These are phyloP conservation scores for Spergularia azorica DNA, from an alignment of 179 eudicot genomes.

Conservation along the genomic window DNA sequence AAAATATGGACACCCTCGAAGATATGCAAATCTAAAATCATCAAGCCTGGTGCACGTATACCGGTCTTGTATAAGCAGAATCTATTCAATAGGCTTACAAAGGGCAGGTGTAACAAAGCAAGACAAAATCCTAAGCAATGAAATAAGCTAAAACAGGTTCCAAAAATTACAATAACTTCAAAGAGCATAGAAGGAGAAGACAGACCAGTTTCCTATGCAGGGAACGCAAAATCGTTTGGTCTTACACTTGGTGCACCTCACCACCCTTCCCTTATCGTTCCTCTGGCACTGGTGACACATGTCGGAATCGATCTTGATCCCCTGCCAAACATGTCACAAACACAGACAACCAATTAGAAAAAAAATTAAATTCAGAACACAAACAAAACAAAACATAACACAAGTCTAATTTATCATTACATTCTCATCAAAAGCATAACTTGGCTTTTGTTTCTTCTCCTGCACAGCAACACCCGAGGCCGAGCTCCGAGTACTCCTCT, in stretches of 20 bases:
- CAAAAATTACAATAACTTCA: background rate
- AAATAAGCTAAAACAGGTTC: too few relatives aligned
- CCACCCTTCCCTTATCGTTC: conserved; percentile 64
- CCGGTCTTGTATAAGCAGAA: too few relatives aligned
- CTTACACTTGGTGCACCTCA: conserved; percentile 55
- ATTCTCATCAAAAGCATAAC: conserved; percentile 24
- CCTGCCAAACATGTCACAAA: conserved; percentile 29
- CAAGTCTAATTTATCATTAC: conserved; percentile 10
- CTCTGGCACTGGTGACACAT: conserved; percentile 86
- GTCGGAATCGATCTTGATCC: conserved; percentile 30
- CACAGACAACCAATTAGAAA: background rate
- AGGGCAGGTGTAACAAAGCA: too few relatives aligned
- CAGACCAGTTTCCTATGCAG: conserved; percentile 61
- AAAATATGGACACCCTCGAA: background rate
- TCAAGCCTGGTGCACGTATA: background rate
- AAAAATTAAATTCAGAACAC: background rate
- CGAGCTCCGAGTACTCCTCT: background rate
- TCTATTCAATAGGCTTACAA: too few relatives aligned
- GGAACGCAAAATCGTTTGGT: conserved; percentile 57
- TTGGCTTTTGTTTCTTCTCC: conserved; percentile 6
- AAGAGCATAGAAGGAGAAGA: background rate
- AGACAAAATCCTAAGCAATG: too few relatives aligned
- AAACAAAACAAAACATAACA: background rate
- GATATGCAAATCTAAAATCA: background rate
- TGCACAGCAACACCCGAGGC: background rate